Conservation (phyloP, 768 basidiomycete species). For the Leucosporidium yakuticum region DNA sequence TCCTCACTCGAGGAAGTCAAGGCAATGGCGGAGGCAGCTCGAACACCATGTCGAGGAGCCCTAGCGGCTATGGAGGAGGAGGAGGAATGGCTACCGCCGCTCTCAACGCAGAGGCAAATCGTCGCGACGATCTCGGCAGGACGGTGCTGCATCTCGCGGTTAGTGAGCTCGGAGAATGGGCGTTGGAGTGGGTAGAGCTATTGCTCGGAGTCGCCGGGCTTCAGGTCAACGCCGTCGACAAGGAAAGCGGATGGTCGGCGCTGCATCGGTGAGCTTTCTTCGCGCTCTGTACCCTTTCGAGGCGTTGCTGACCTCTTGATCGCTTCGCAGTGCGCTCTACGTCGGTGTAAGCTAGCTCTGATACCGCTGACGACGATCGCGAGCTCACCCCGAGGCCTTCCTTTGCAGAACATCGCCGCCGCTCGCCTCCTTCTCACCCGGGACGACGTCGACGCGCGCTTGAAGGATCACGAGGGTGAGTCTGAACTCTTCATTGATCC, state of each 20-base stretch:
- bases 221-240: conserved; percentile 72
- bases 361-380: neutral
- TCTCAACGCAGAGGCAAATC: conserved; percentile 57
- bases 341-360: conserved; percentile 53
- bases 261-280: conserved; percentile 78
- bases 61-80: conserved; percentile 11
- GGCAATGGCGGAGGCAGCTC: conserved; percentile 5
- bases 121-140: conserved; percentile 63
- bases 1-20: conserved; percentile 10
- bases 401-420: conserved; percentile 38
- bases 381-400: neutral
- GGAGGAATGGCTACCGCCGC: neutral
- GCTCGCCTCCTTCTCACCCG: conserved; percentile 71
- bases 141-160: conserved; percentile 80
- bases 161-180: conserved; percentile 54
- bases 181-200: conserved; percentile 68
- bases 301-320: neutral
- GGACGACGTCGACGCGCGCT: conserved; percentile 60
- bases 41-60: conserved; percentile 7
- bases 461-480: conserved; percentile 70
- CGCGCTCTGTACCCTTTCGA: conserved; percentile 48
- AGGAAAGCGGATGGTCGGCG: conserved; percentile 84
- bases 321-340: conserved; percentile 49
- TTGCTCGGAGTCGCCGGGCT: conserved; percentile 68
- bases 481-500: neutral